Evolutionary conservation across 768 basidiomycete species (phyloP), one percentile per base, ranked within the genome.

Genomic region (Porpolomopsis calyptriformis): DNA sequence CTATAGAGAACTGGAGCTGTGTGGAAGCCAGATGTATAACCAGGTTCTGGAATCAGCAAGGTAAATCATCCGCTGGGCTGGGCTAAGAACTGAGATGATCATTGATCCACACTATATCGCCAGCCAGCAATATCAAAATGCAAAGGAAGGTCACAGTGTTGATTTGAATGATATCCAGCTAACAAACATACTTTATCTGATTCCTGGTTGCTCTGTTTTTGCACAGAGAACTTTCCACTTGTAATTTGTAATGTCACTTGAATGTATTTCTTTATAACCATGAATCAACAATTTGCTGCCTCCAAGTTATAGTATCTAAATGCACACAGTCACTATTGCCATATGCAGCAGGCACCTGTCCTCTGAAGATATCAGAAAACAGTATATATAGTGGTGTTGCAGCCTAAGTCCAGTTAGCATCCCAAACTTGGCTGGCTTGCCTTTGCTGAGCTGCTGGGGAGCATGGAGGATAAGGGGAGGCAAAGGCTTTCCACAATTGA

Each of bases 321-420:
- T 22, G 10, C 22, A 38, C 45, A 43, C 44, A 38, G 43, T 50
- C 46, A 48, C 44, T 48, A 31, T 45, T 40, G 48, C 51, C 53
- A 48, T 50, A 46, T 31, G 33, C 45, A 7, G 39, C 38, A 40
- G 52, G 53, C 19, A 38, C 49, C 24, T 39, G 52, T 48, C 44
- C 49, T 49, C 49, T 44, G 47, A 55, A 53, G 39, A 55, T 55
- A 41, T 53, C 52, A 37, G 40, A 40, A 43, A 55, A 47, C 19
- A 53, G 45, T 4, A 55, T 46, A 45, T 55, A 55, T 2, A 51
- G 23, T 20, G 34, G 41, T 41, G 48, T 50, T 40, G 46, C 46
- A 14, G 18, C 34, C 35, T 48, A 26, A 37, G 54, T 55, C 54
- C 52, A 55, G 41, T 55, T 49, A 41, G 49, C 41, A 19, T 47